A percentile compares a stretch with the other conserved stretches of the same genome.
phyloP scores from a whole-genome alignment of 2,329 filamentous ascomycete species.

The Hirsutella thompsonii region DNA sequence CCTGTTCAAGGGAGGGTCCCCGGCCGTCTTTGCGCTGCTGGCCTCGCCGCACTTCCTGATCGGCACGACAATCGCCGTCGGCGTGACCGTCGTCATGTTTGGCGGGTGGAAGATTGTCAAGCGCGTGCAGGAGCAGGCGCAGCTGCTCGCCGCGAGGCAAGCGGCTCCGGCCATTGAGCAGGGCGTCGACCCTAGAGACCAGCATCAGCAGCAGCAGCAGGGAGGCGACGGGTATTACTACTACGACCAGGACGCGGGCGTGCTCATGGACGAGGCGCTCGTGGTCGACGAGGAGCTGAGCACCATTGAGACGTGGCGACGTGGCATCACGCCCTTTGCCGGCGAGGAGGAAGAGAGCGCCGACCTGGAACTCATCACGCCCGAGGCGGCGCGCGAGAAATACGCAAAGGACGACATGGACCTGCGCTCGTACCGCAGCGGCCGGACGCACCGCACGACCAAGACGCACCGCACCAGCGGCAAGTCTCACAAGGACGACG shows the following conservation, averaged over 20 bases:
- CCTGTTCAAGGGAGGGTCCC: conserved; percentile 67
- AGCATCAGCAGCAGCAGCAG: conserved; percentile 13
- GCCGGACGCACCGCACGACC: conserved; percentile 13
- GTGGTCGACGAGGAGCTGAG: conserved; percentile 44
- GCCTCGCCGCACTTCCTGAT: conserved; percentile 91
- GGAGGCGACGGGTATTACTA: conserved; percentile 8
- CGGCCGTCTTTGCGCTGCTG: conserved; percentile 74
- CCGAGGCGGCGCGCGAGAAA: conserved; percentile 30
- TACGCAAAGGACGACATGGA: conserved; percentile 21
- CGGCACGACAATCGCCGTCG: conserved; percentile 75
- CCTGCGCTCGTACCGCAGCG: conserved; percentile 21
- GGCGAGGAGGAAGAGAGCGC: conserved; percentile 29
- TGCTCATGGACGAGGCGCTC: conserved; percentile 46
- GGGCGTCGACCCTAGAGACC: conserved; percentile 7
- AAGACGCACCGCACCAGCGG: conserved; percentile 7
- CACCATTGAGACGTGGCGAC: conserved; percentile 44
- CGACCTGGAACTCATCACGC: conserved; percentile 45
- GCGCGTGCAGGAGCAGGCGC: conserved; percentile 39
- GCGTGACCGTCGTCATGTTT: conserved; percentile 90
- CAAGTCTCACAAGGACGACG: neutral
- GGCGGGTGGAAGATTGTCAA: conserved; percentile 97
- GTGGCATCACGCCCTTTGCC: conserved; percentile 36
- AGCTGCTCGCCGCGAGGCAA: conserved; percentile 21
- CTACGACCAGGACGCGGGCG: conserved; percentile 9
- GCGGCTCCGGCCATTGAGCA: conserved; percentile 16